phyloP scores from a whole-genome alignment of 352 stramenopile genomes.

The Phytophthora uliginosa region DNA sequence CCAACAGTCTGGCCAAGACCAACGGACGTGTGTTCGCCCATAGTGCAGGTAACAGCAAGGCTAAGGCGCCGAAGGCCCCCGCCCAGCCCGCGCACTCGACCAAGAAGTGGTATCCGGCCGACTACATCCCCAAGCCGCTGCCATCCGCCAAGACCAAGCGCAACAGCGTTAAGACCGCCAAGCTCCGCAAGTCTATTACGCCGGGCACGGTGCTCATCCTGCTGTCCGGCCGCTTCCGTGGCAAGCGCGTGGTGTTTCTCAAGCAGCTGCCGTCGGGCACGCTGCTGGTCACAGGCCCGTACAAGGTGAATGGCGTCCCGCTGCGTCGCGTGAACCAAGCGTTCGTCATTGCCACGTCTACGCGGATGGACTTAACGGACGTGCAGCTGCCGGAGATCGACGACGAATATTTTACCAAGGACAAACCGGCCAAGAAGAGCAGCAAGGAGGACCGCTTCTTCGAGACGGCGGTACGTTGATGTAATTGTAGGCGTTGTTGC shows the following conservation, averaged over 20 bases:
- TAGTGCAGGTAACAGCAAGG: slow-evolving; percentile 33
- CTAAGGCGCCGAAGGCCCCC: slow-evolving; percentile 21
- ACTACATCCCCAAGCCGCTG: slow-evolving; percentile 73
- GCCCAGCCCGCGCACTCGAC: slow-evolving; percentile 91
- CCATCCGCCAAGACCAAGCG: slow-evolving; percentile 73
- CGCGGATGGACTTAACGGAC: slow-evolving; percentile 95
- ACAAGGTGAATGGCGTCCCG: slow-evolving; percentile 99
- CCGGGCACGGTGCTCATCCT: slow-evolving; percentile 98
- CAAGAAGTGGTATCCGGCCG: slow-evolving; percentile 82
- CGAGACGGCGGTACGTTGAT: slow-evolving; percentile 51
- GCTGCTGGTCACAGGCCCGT: slow-evolving; percentile 98
- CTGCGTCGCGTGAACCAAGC: slow-evolving; percentile 98
- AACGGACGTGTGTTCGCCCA: slow-evolving; percentile 67
- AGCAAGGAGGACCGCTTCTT: slow-evolving; percentile 95
- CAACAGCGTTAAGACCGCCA: slow-evolving; percentile 91
- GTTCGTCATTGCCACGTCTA: slow-evolving; percentile 99
- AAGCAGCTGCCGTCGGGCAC: slow-evolving; percentile 98
- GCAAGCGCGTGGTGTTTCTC: slow-evolving; percentile 99
- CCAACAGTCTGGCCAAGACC: slow-evolving; percentile 70
- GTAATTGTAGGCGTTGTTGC: slow-evolving; percentile 4
- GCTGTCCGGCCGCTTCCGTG: slow-evolving; percentile 96
- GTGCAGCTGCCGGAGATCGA: slow-evolving; percentile 93
- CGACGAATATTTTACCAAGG: slow-evolving; percentile 96
- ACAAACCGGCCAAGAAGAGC: slow-evolving; percentile 69
- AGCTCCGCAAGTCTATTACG: slow-evolving; percentile 96